Evolutionary conservation across 148 eudicot species (phyloP).

Genomic region (Fagopyrum tataricum): DNA sequence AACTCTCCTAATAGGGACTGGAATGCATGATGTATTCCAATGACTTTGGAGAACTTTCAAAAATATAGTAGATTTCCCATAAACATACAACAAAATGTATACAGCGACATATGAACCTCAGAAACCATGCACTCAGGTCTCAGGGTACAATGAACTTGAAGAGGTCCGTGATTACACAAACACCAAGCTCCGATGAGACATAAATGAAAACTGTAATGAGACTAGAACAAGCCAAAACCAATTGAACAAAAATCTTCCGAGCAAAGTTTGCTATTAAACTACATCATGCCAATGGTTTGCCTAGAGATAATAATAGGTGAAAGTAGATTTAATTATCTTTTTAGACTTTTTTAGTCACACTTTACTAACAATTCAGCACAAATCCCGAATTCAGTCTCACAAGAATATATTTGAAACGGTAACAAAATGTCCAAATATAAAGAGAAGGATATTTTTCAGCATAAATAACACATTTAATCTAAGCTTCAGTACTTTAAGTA

Average conservation of each 20-base stretch:
- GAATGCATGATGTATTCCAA: neutral
- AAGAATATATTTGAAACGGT: too few species aligned
- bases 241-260: neutral
- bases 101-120: neutral
- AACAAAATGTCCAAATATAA: too few species aligned
- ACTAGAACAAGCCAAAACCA: neutral
- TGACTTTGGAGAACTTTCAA: neutral
- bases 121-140: neutral
- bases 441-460: too few species aligned
- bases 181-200: neutral
- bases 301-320: too few species aligned
- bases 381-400: too few species aligned
- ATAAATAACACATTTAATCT: too few species aligned
- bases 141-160: neutral
- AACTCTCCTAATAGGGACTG: neutral
- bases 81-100: neutral
- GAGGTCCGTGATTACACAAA: neutral
- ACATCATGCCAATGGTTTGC: too few species aligned
- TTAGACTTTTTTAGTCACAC: too few species aligned
- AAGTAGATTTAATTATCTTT: too few species aligned
- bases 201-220: neutral
- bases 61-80: neutral
- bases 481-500: neutral
- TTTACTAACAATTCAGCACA: too few species aligned
- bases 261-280: neutral